Percentiles rank a stretch among this genome's conserved stretches.
phyloP scores from a whole-genome alignment of 78 protist genomes.

The Anaeramoeba flamelloides region DNA sequence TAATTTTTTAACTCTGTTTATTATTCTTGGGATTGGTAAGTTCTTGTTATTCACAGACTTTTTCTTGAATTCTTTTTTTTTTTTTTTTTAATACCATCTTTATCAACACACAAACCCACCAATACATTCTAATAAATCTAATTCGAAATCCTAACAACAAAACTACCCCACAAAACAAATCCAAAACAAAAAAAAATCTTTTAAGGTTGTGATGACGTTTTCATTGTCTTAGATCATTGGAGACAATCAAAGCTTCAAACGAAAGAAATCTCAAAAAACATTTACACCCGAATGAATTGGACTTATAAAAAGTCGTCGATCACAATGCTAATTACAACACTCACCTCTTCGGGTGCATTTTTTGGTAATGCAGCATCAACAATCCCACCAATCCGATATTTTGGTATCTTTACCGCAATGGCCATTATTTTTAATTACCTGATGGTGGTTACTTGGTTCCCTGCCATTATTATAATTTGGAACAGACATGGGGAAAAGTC shows the following conservation, averaged over 20 bases:
- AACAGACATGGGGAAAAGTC: neutral
- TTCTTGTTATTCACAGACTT: neutral
- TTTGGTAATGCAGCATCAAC: neutral
- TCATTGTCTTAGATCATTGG: slow-evolving; percentile 22
- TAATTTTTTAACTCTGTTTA: slow-evolving; percentile 12
- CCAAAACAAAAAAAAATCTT: too few species aligned
- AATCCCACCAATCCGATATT: neutral
- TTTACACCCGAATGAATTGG: slow-evolving; percentile 14
- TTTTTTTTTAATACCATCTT: too few species aligned
- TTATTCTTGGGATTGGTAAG: slow-evolving; percentile 27
- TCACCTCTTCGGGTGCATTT: neutral
- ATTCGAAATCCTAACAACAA: too few species aligned
- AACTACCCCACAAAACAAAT: too few species aligned
- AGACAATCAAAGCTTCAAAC: slow-evolving; percentile 8
- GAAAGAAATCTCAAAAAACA: neutral
- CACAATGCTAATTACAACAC: neutral
- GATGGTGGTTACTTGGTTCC: neutral
- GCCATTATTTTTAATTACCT: neutral
- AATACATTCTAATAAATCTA: too few species aligned
- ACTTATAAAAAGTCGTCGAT: slow-evolving; percentile 4
- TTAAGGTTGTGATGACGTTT: slow-evolving; percentile 30
- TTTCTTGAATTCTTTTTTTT: too few species aligned
- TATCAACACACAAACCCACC: too few species aligned
- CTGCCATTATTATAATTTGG: neutral
- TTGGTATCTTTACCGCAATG: neutral